Base-by-base conservation (phyloP, 257 asterid species). In the Primulina huaijiensis region DNA sequence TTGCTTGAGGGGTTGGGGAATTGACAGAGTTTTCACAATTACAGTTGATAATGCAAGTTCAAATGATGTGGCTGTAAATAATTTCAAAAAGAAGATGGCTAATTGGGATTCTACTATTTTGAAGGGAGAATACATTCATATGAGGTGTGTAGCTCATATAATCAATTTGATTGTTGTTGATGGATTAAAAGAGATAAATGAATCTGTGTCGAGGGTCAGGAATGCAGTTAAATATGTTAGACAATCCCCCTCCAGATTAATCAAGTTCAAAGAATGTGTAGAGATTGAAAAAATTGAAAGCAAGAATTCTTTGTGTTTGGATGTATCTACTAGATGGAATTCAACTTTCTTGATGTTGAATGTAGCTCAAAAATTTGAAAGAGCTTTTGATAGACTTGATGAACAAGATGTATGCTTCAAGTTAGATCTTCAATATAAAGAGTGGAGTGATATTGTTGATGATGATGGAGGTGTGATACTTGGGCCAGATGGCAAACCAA, bases 151-250 rank as follows among this genome's bases (percentile, higher is more conserved):
- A 37, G 43, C 70, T 17, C 52, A 63, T 21, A 50, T 67, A 27
- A 53, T 74, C 6, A 67, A 74, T 68, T 56, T 74, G 25, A 23
- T 62, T 38, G 52, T 52, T 5, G 7, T 3, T 3, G 69, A 67
- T 38, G 70, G 34, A 0, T 21, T 74, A 60, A 69, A 62, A 21
- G 52, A 27, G 6, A 31, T 43, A 21, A 21, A 10, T 19, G 17
- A 20, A 43, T 38, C 11, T 19, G 6, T 67, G 17, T 8, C 21
- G 5, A 9, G 8, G 46, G 69, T 67, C 21, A 74, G 69, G 7
- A 6, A 4, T 34, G 3, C 9, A 8, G 35, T 68, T 2, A 62
- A n/a, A 40, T 52, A 62, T 62, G 74, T 68, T 34, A 69, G 27
- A 23, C 64, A 70, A 62, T 75, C 55, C 7, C 61, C 50, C 1